phyloP scores from a whole-genome alignment of 768 basidiomycete genomes.

The Kwoniella sp. region DNA sequence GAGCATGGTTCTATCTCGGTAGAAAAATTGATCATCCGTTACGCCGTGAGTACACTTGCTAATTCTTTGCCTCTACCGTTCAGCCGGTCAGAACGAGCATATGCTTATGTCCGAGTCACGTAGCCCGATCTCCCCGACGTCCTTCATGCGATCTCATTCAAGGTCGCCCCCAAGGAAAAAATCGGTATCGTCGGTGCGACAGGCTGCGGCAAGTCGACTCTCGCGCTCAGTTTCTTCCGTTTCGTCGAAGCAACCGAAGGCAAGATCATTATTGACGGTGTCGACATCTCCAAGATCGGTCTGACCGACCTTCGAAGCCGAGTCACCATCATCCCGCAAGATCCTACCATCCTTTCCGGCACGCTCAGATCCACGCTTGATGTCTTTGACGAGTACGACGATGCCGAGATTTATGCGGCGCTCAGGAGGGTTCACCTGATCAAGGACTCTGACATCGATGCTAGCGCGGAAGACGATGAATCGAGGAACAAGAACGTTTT shows the following conservation, averaged over 20 bases:
- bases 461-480: constrained; percentile 31
- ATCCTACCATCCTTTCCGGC: constrained; percentile 84
- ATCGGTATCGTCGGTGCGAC: constrained; percentile 61
- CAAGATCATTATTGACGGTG: constrained; percentile 71
- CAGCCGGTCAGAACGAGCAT: too few species aligned
- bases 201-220: constrained; percentile 51
- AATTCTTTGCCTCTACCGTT: too few species aligned
- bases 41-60: constrained; percentile 51
- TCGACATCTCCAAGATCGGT: constrained; percentile 75
- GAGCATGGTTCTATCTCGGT: constrained; percentile 65
- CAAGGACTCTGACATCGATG: constrained; percentile 34
- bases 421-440: constrained; percentile 55
- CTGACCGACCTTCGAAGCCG: constrained; percentile 77
- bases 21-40: constrained; percentile 72
- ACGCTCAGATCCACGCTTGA: constrained; percentile 78
- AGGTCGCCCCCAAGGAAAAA: constrained; percentile 74
- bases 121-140: constrained; percentile 86
- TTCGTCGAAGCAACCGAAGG: constrained; percentile 86
- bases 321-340: constrained; percentile 73
- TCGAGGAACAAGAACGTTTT: constrained; percentile 54
- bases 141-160: constrained; percentile 75
- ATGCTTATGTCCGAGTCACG: constrained; percentile 24
- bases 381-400: constrained; percentile 82
- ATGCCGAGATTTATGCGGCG: constrained; percentile 67
- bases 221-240: constrained; percentile 80